A percentile compares a stretch with the other conserved stretches of the same genome.
Conservation (phyloP, 257 asterid genomes). For the Nicotiana otophora region DNA sequence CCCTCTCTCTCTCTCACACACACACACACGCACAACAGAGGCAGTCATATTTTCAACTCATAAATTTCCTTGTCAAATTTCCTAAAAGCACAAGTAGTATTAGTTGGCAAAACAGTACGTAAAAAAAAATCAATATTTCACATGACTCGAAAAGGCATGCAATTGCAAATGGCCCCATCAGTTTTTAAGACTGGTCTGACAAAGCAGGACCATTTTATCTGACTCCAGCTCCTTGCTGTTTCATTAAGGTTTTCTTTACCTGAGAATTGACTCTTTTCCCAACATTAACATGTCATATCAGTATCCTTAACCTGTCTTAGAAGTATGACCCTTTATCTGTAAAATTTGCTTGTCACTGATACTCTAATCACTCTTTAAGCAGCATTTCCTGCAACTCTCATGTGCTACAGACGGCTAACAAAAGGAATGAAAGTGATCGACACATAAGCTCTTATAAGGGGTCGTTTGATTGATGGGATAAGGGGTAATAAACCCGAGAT, state of each 20-base stretch:
- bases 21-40: background rate
- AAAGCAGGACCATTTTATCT: constrained; percentile 11
- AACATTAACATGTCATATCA: constrained; percentile 6
- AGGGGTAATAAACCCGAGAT: too few species aligned
- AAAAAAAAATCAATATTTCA: constrained; percentile 1
- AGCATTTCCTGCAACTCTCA: too few species aligned
- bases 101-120: constrained; percentile 12
- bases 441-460: too few species aligned
- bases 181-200: constrained; percentile 12
- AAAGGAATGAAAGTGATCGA: too few species aligned
- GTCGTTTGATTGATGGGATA: too few species aligned
- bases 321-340: too few species aligned
- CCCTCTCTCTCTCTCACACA: background rate
- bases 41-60: background rate
- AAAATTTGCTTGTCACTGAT: too few species aligned
- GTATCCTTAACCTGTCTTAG: background rate
- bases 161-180: background rate
- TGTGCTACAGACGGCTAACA: too few species aligned
- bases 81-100: background rate
- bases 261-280: background rate
- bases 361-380: too few species aligned
- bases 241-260: background rate
- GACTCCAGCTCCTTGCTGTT: background rate
- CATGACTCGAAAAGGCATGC: constrained; percentile 1
- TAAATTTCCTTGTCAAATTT: background rate